These are phyloP conservation scores for Ascoidea tarda DNA, from an alignment of 805 yeast genomes.

Conservation along the genomic window DNA sequence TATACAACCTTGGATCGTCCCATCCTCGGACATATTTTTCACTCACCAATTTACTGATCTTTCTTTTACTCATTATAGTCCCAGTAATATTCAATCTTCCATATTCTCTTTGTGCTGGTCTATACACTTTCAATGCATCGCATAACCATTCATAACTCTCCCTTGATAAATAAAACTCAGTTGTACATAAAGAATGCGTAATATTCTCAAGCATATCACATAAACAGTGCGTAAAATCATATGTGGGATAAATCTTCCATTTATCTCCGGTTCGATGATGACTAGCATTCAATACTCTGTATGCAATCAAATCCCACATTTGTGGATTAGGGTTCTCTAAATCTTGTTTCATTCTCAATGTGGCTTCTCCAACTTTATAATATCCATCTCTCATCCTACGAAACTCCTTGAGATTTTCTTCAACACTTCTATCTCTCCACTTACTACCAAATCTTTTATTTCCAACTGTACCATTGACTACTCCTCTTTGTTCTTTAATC, in stretches of 20 bases:
- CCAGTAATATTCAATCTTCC: slow-evolving; percentile 95
- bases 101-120: slow-evolving; percentile 98
- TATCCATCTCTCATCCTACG: slow-evolving; percentile 85
- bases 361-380: slow-evolving; percentile 84
- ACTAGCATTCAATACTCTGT: slow-evolving; percentile 80
- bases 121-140: slow-evolving; percentile 84
- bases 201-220: slow-evolving; percentile 96
- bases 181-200: slow-evolving; percentile 90
- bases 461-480: slow-evolving; percentile 87
- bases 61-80: slow-evolving; percentile 87
- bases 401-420: slow-evolving; percentile 67
- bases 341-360: slow-evolving; percentile 94
- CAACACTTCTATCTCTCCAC: slow-evolving; percentile 57
- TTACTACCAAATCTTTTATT: slow-evolving; percentile 80
- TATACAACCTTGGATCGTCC: slow-evolving; percentile 96
- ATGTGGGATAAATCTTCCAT: slow-evolving; percentile 98
- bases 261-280: slow-evolving; percentile 95
- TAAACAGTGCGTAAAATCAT: slow-evolving; percentile 97
- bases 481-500: slow-evolving; percentile 81
- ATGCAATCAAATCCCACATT: slow-evolving; percentile 99
- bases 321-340: slow-evolving; percentile 76
- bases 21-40: slow-evolving; percentile 80
- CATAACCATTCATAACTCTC: slow-evolving; percentile 98
- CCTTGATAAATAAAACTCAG: slow-evolving; percentile 84
- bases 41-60: slow-evolving; percentile 83